A percentile compares a stretch with the other conserved stretches of the same genome.
Conservation (phyloP, 2,329 filamentous ascomycete genomes). For the Penicillium brasilianum region DNA sequence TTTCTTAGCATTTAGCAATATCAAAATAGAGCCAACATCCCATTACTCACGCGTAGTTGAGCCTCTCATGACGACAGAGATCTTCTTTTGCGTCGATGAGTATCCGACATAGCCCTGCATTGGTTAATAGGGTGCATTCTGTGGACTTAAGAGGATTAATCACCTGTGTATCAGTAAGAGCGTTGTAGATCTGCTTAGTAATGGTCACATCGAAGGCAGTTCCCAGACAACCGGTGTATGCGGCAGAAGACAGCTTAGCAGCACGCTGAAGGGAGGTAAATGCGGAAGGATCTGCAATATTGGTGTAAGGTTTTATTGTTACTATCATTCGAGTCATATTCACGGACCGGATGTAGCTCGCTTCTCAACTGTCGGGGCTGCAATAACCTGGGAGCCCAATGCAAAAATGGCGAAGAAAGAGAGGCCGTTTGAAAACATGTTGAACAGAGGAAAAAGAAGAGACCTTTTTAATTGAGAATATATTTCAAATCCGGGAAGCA, state of each 20-base stretch:
- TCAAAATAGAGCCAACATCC: neutral
- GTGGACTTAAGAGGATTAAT: neutral
- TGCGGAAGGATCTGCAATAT: slow-evolving; percentile 21
- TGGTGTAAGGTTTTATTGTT: neutral
- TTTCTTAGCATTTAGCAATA: neutral
- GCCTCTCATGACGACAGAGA: slow-evolving; percentile 39
- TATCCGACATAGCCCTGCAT: slow-evolving; percentile 37
- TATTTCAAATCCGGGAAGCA: neutral
- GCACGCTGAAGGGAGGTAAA: slow-evolving; percentile 33
- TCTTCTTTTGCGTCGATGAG: slow-evolving; percentile 31
- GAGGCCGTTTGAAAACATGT: slow-evolving; percentile 17
- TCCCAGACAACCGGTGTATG: slow-evolving; percentile 34
- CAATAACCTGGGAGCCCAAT: slow-evolving; percentile 17
- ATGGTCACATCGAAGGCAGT: slow-evolving; percentile 39
- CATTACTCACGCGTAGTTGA: slow-evolving; percentile 32
- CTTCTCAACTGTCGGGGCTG: slow-evolving; percentile 17
- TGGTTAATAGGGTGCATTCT: neutral
- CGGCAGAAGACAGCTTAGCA: slow-evolving; percentile 39
- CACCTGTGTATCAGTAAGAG: slow-evolving; percentile 28
- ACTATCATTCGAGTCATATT: neutral
- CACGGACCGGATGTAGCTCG: slow-evolving; percentile 23
- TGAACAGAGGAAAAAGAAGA: neutral
- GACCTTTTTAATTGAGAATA: too few species aligned
- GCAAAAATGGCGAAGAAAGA: slow-evolving; percentile 11
- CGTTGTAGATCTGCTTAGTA: slow-evolving; percentile 34